Evolutionary conservation across 2,329 filamentous ascomycete genomes (phyloP), one percentile per base, ranked within the genome.

Genomic region (Pestalotiopsis sp.): DNA sequence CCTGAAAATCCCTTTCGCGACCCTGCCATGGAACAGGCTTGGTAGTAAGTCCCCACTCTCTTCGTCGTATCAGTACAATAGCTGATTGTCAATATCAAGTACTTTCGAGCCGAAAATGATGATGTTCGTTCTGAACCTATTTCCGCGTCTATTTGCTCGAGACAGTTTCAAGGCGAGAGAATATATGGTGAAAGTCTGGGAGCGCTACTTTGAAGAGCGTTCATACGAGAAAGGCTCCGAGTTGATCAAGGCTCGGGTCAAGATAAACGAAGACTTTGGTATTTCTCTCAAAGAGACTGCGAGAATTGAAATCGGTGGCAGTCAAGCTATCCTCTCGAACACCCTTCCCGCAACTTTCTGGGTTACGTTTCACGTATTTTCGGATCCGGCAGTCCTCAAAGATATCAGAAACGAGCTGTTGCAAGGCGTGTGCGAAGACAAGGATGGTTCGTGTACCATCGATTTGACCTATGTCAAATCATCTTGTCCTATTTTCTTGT

Each of bases 401-500:
- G 59, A 61, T 2, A 39, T 61, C 23, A 31, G 31, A n/a, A 4
- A 36, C 7, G 59, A 61, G 31, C 27, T 61, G 11, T 4, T 38
- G 9, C 13, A 17, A 38, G 59, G 59, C 14, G 59, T 61, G 1
- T 3, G 23, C 23, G 25, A 61, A 20, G 59, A 39, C 2, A 31
- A 39, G 20, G 31, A 38, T 1, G 39, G 61, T 2, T 74, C 75
- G 1, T 74, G 78, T 57, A 78, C 81, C n/a, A 67, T 80, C 27
- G 74, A 80, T 61, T 67, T 82, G 0, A 73, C 70, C 17, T 68
- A 58, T 12, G 69, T 82, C 63, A 79, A 78, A 39, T 67, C 65
- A 0, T 68, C 67, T 0, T 83, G 81, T 68, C 78, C 79, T 1
- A 73, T 81, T 0, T 69, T 85, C 2, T 65, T 78, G 4, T 81